Evolutionary conservation across 352 stramenopile species (phyloP).

Genomic region (Globisporangium splendens): DNA sequence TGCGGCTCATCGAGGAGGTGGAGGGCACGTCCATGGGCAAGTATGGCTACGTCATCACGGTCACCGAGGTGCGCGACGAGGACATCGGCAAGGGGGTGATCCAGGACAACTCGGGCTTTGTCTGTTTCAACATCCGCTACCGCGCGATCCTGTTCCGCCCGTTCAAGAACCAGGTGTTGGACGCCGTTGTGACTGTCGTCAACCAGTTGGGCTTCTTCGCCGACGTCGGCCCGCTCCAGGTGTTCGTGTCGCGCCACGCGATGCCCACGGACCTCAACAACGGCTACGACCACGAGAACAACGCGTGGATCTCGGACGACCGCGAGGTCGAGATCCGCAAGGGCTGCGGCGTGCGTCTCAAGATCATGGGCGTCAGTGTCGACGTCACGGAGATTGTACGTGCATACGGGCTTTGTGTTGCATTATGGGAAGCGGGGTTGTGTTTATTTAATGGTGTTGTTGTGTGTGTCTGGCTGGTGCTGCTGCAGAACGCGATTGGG

Average conservation of each 20-base stretch:
- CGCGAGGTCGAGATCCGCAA: conserved; percentile 96
- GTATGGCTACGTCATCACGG: conserved; percentile 96
- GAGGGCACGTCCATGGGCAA: conserved; percentile 95
- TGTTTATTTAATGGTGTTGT: conserved; percentile 9
- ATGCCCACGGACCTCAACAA: conserved; percentile 94
- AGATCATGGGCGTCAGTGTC: conserved; percentile 96
- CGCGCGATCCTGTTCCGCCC: conserved; percentile 94
- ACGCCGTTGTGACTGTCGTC: conserved; percentile 95
- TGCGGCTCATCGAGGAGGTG: conserved; percentile 95
- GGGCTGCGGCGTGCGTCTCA: conserved; percentile 93
- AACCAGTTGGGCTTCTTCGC: conserved; percentile 97
- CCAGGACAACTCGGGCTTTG: conserved; percentile 96
- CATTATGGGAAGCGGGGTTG: conserved; percentile 4
- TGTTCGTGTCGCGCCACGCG: conserved; percentile 96
- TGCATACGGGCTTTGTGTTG: conserved; percentile 3
- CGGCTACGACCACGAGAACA: conserved; percentile 95
- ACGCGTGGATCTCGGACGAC: conserved; percentile 97
- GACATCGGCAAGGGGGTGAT: conserved; percentile 97
- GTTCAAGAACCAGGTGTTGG: conserved; percentile 97
- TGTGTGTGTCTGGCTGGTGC: conserved; percentile 5
- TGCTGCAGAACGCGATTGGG: conserved; percentile 90
- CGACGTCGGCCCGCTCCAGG: conserved; percentile 93
- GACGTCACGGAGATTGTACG: conserved; percentile 94
- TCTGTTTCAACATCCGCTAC: conserved; percentile 96
- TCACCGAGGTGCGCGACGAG: conserved; percentile 95